Conservation (phyloP, 306 rosid genomes). For the Trifolium subterraneum region DNA sequence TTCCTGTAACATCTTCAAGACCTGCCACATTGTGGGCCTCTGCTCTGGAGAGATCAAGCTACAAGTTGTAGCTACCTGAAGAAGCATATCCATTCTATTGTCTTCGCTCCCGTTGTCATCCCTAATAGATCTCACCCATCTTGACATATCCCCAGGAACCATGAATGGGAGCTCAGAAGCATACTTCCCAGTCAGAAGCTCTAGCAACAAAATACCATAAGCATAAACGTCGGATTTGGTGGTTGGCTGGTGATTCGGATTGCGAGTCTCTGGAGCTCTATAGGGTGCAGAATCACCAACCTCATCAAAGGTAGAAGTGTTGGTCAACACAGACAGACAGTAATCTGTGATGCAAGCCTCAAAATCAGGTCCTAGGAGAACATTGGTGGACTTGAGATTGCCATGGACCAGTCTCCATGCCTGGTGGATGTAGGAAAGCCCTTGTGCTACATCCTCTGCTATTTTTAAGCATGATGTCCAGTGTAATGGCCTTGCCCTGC, state of each 20-base stretch:
- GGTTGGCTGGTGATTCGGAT: conserved; percentile 48
- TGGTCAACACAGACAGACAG: conserved; percentile 68
- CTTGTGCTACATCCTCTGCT: conserved; percentile 95
- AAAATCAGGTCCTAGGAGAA: conserved; percentile 83
- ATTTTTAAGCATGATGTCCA: conserved; percentile 96
- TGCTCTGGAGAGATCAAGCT: conserved; percentile 78
- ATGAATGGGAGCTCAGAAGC: conserved; percentile 64
- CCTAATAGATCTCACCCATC: conserved; percentile 71
- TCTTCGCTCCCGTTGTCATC: conserved; percentile 64
- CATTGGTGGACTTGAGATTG: conserved; percentile 84
- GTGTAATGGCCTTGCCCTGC: conserved; percentile 84
- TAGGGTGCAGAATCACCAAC: conserved; percentile 56
- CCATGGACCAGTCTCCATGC: conserved; percentile 97
- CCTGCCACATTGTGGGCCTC: conserved; percentile 97
- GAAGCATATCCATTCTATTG: conserved; percentile 72
- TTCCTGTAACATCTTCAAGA: conserved; percentile 92
- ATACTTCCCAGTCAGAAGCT: conserved; percentile 77
- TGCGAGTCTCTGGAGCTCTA: conserved; percentile 78
- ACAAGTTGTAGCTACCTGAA: conserved; percentile 78
- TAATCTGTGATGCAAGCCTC: conserved; percentile 88
- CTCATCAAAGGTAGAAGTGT: conserved; percentile 38
- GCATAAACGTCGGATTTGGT: conserved; percentile 78
- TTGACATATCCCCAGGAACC: conserved; percentile 59
- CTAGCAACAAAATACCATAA: conserved; percentile 73
- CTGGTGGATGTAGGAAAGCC: conserved; percentile 91